Conservation (phyloP, 2,329 filamentous ascomycete genomes). For the Pestalotiopsis sp. region DNA sequence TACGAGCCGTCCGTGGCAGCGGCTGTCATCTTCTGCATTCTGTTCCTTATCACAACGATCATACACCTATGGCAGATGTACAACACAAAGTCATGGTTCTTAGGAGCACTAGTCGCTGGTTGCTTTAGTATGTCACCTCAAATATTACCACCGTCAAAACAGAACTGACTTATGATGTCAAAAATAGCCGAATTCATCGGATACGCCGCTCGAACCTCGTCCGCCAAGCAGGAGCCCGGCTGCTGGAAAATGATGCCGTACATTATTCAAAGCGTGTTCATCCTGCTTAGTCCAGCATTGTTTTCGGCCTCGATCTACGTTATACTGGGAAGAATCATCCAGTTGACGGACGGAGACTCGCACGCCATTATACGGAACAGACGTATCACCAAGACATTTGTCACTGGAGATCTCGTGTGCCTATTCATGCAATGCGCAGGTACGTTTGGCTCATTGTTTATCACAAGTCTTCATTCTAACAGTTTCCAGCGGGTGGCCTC, state of each 20-base stretch:
- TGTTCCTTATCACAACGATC: neutral
- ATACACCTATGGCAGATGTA: slow-evolving; percentile 1
- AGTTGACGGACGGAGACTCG: neutral
- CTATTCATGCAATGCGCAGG: slow-evolving; percentile 5
- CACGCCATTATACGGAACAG: neutral
- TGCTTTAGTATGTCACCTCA: neutral
- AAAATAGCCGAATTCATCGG: neutral
- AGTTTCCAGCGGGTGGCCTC: neutral
- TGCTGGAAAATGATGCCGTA: slow-evolving; percentile 13
- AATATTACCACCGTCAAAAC: neutral
- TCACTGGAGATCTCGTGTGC: slow-evolving; percentile 2
- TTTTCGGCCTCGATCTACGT: slow-evolving; percentile 17
- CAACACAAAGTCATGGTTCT: neutral
- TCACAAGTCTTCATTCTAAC: neutral
- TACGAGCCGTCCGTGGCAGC: neutral
- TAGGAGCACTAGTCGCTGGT: slow-evolving; percentile 4
- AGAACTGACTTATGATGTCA: neutral
- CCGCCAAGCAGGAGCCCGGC: neutral
- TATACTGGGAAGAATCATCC: neutral
- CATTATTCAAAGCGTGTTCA: slow-evolving; percentile 13
- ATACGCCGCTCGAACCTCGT: neutral
- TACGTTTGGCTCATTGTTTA: neutral
- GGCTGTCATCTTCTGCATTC: neutral
- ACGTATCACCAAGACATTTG: slow-evolving; percentile 3
- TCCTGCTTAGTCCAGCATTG: slow-evolving; percentile 14